Evolutionary conservation across 192 early-diverging fungal genomes (phyloP).

Genomic region (Bifiguratus adelaidae): DNA sequence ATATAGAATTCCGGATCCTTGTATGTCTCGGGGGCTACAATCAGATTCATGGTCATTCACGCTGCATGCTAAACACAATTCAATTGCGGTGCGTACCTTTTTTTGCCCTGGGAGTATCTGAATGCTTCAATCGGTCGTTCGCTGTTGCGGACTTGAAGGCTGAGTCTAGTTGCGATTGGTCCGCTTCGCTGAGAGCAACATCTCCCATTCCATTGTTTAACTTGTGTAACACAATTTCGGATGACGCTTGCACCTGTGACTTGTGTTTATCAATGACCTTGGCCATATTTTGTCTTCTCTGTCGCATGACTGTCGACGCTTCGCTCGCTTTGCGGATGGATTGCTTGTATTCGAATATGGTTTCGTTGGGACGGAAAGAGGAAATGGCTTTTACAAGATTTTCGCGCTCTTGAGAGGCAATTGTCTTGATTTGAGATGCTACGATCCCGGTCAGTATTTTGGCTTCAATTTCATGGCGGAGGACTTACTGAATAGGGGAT

Average conservation of each 20-base stretch:
- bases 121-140: no score
- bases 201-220: slow-evolving; percentile 1
- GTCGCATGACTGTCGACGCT: slow-evolving; percentile 57
- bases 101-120: no score
- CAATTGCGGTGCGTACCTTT: background rate
- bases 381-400: slow-evolving; percentile 65
- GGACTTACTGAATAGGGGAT: slow-evolving; percentile 57
- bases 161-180: no score
- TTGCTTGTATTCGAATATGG: slow-evolving; percentile 90
- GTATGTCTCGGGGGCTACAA: no score
- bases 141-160: slow-evolving; percentile 15
- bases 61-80: background rate
- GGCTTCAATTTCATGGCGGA: no score
- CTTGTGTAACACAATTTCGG: background rate
- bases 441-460: no score
- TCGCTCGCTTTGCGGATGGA: slow-evolving; percentile 61
- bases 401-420: slow-evolving; percentile 46
- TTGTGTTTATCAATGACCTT: slow-evolving; percentile 21
- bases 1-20: slow-evolving; percentile 86
- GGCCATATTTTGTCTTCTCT: slow-evolving; percentile 36
- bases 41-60: no score
- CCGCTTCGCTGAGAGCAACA: background rate
- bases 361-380: slow-evolving; percentile 80
- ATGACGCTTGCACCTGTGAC: background rate
- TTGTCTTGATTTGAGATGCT: slow-evolving; percentile 4